A percentile compares a stretch with the other conserved stretches of the same genome.
Conservation (phyloP, 805 yeast species). For the Lipomyces yamadae region DNA sequence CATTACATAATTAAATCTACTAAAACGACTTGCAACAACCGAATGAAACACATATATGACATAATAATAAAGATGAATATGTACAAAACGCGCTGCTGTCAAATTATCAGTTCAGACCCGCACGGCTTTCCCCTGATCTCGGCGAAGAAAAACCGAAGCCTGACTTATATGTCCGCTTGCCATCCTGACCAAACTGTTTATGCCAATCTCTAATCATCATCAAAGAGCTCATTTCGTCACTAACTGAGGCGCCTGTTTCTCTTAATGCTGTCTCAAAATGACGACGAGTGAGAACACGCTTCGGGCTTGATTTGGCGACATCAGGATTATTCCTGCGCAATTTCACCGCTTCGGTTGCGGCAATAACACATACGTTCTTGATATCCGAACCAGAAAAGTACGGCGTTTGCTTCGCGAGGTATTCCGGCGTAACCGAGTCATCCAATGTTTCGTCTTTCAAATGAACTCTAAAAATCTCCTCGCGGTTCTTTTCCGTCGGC, state of each 20-base stretch:
- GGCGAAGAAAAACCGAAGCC: neutral
- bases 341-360: constrained; percentile 78
- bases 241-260: constrained; percentile 30
- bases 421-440: constrained; percentile 56
- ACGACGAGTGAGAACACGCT: constrained; percentile 20
- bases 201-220: constrained; percentile 34
- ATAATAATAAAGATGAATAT: neutral
- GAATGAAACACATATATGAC: neutral
- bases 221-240: constrained; percentile 34
- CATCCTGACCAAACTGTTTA: constrained; percentile 30
- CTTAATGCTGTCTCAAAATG: constrained; percentile 33
- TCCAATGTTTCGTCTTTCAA: constrained; percentile 67
- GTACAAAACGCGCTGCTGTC: neutral
- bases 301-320: constrained; percentile 37
- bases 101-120: neutral
- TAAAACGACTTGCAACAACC: neutral
- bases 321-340: constrained; percentile 47
- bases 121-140: neutral
- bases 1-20: neutral
- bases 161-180: constrained; percentile 1
- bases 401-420: constrained; percentile 61
- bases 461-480: constrained; percentile 90
- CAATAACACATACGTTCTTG: constrained; percentile 78
- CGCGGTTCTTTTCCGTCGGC: constrained; percentile 88
- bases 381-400: constrained; percentile 82